Conservation (phyloP, 2,329 filamentous ascomycete genomes). For the Juglanconis juglandina region DNA sequence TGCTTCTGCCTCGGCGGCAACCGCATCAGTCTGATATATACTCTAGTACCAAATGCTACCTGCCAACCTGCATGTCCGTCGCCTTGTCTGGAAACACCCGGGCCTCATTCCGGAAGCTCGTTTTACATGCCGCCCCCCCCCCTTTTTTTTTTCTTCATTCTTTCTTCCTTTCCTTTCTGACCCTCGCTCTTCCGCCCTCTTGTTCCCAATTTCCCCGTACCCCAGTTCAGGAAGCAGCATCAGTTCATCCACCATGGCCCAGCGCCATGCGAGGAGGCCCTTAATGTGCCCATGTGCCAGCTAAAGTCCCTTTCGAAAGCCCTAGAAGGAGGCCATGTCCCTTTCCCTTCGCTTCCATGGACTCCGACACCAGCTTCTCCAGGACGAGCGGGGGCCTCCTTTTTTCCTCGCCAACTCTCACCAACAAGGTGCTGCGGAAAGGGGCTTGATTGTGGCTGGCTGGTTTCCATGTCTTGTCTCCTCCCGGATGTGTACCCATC, state of each 20-base stretch:
- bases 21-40: no score
- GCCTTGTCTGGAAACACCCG: no score
- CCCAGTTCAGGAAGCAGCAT: background rate
- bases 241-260: no score
- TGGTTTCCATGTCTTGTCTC: background rate
- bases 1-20: no score
- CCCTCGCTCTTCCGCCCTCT: no score
- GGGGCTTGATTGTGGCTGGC: background rate
- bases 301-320: no score
- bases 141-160: background rate
- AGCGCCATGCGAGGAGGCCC: no score
- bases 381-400: no score
- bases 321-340: no score
- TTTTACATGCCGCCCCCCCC: background rate
- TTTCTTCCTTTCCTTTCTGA: background rate
- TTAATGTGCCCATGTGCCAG: no score
- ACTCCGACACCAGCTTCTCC: no score
- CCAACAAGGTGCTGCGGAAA: background rate
- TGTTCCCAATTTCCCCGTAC: background rate
- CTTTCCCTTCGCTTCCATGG: no score
- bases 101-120: background rate
- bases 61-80: background rate
- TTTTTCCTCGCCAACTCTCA: background rate
- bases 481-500: background rate
- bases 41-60: background rate